phyloP scores from a whole-genome alignment of 2,329 filamentous ascomycete species.

The Botrytis porri region DNA sequence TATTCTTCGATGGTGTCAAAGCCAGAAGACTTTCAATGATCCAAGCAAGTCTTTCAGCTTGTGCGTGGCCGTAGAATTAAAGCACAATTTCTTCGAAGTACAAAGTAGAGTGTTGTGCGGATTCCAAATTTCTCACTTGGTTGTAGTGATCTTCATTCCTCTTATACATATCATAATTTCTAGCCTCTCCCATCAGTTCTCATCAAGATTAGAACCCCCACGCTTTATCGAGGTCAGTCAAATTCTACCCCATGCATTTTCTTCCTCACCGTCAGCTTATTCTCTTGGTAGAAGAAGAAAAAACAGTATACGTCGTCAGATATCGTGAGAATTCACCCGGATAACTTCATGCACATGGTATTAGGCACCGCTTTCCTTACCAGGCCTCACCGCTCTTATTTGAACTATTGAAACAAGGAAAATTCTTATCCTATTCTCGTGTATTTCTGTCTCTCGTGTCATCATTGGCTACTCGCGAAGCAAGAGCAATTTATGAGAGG shows the following conservation, averaged over 20 bases:
- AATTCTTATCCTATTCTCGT: slow-evolving; percentile 2
- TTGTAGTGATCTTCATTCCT: background rate
- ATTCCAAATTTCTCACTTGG: background rate
- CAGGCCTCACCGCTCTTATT: slow-evolving; percentile 15
- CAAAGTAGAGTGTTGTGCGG: background rate
- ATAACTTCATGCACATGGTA: background rate
- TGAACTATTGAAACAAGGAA: background rate
- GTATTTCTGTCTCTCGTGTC: background rate
- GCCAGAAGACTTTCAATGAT: background rate
- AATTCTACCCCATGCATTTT: background rate
- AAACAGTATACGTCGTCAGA: background rate
- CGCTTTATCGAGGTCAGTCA: slow-evolving; percentile 1
- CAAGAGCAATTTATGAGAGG: slow-evolving; percentile 10
- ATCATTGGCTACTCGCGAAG: slow-evolving; percentile 4
- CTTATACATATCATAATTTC: background rate
- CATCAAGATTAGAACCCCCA: background rate
- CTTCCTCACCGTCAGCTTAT: background rate
- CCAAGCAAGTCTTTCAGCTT: background rate
- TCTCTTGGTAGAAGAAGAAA: background rate
- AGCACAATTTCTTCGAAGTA: background rate
- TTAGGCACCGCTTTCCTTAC: slow-evolving; percentile 3
- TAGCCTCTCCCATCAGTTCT: background rate
- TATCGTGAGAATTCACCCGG: slow-evolving; percentile 14
- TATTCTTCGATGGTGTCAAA: background rate
- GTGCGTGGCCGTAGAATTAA: background rate